Percentiles rank a stretch among this genome's conserved stretches.
Evolutionary conservation across 371 early-diverging fungal genomes (phyloP).

Genomic region (Thermomucor indicae-seudaticae): DNA sequence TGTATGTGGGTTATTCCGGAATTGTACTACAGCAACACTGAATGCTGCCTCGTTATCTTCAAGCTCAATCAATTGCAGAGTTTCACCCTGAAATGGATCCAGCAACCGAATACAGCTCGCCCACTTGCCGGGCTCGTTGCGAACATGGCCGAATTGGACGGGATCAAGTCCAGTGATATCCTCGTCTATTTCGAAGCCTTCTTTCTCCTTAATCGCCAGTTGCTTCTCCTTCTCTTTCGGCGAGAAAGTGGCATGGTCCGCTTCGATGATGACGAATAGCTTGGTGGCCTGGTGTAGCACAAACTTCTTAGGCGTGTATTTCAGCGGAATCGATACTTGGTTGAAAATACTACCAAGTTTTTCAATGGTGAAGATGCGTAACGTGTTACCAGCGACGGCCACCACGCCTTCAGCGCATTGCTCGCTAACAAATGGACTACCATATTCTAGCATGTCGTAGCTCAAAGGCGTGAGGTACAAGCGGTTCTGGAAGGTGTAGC

Average conservation of each 20-base stretch:
- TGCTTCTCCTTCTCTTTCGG: slow-evolving; percentile 56
- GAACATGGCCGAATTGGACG: slow-evolving; percentile 69
- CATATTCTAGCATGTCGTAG: slow-evolving; percentile 79
- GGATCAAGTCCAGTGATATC: slow-evolving; percentile 43
- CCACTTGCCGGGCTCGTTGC: slow-evolving; percentile 76
- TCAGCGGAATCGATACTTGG: slow-evolving; percentile 79
- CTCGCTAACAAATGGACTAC: slow-evolving; percentile 84
- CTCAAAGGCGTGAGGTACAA: slow-evolving; percentile 52
- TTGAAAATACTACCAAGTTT: slow-evolving; percentile 81
- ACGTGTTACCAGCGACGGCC: slow-evolving; percentile 79
- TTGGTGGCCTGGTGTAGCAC: slow-evolving; percentile 67
- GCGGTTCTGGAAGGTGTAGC: slow-evolving; percentile 76
- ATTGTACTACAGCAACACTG: slow-evolving; percentile 69
- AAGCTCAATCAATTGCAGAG: slow-evolving; percentile 67
- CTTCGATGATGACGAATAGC: slow-evolving; percentile 85
- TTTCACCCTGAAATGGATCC: slow-evolving; percentile 79
- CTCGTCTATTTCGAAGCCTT: slow-evolving; percentile 50
- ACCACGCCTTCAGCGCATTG: slow-evolving; percentile 90
- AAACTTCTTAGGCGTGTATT: slow-evolving; percentile 88
- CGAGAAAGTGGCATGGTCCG: slow-evolving; percentile 78
- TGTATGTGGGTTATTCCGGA: slow-evolving; percentile 58
- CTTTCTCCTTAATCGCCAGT: slow-evolving; percentile 51
- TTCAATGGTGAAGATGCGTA: slow-evolving; percentile 85
- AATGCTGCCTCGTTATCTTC: slow-evolving; percentile 90
- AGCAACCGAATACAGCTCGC: slow-evolving; percentile 85